Conservation (phyloP, 163 green algal species). For the Prototheca cutis region DNA sequence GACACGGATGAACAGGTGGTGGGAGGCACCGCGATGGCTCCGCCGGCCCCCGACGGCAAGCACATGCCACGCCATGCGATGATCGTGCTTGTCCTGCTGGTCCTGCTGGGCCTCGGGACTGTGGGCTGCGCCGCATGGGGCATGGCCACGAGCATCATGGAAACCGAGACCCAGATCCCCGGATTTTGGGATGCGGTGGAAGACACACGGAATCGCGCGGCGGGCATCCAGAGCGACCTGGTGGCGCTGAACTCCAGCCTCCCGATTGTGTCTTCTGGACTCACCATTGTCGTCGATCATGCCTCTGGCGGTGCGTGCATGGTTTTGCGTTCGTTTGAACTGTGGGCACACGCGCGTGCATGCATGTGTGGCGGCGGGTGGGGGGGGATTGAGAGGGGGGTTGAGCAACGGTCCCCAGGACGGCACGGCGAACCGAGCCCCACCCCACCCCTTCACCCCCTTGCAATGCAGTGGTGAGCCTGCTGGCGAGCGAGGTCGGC, state of each 20-base stretch:
- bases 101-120: conserved; percentile 1
- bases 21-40: too few species aligned
- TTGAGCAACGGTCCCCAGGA: too few species aligned
- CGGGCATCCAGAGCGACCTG: neutral
- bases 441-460: neutral
- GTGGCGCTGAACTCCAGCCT: conserved; percentile 2
- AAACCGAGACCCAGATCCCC: conserved; percentile 5
- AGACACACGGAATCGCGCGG: neutral
- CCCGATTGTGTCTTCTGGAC: neutral
- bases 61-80: conserved; percentile 1
- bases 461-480: neutral
- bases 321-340: too few species aligned
- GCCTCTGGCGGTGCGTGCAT: too few species aligned
- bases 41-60: too few species aligned
- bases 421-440: too few species aligned
- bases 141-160: conserved; percentile 2
- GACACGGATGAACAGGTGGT: too few species aligned
- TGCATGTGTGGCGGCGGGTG: too few species aligned
- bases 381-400: too few species aligned
- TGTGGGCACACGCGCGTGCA: too few species aligned
- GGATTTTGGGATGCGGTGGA: conserved; percentile 12
- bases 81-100: neutral
- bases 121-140: conserved; percentile 6
- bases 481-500: neutral
- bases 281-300: neutral